Evolutionary conservation across 148 eudicot species (phyloP), one percentile per base, ranked within the genome.

Genomic region (Nepenthes gracilis): DNA sequence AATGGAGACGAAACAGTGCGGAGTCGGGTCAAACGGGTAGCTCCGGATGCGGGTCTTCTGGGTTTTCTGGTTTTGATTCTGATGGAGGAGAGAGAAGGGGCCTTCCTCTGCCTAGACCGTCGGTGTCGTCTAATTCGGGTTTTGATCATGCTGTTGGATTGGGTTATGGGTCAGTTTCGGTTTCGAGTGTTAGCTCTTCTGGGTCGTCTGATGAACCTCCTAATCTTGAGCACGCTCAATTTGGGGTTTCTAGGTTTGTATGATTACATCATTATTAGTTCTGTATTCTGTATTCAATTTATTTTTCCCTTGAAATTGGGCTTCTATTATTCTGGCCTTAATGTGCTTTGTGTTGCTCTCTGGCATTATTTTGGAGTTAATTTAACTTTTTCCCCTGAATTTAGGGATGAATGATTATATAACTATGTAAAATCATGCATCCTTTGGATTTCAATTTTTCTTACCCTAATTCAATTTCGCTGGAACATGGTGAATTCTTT

Each of bases 91-190:
- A 70, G 45, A 63, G 59, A 52, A 67, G 50, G 54, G 85, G 80
- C 0, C 89, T 77, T 58, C 87, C 85, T 33, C 64, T 90, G 43
- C 97, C 97, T 13, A 70, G 76, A 38, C 97, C 97, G 4, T 59
- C 65, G 32, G 9, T 55, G 75, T 62, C 40, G 49, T 61, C 45
- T 43, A 75, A 58, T 23, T 33, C 36, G 35, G 58, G 57, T n/a
- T 15, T 54, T 59, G 73, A 68, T 60, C 50, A 65, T 55, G 83
- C 77, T 51, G 61, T 59, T 43, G 80, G 75, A 43, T 67, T 51
- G 1, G 79, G 75, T 33, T 35, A 8, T 55, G 96, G 80, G 61
- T 79, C 90, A 12, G 82, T 64, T 55, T 86, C 94, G 0, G 78
- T 69, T 33, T 90, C 97, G 0, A 90, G 97, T 65, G 79, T 73